phyloP scores from a whole-genome alignment of 306 rosid genomes.

The Mimosa pudica region DNA sequence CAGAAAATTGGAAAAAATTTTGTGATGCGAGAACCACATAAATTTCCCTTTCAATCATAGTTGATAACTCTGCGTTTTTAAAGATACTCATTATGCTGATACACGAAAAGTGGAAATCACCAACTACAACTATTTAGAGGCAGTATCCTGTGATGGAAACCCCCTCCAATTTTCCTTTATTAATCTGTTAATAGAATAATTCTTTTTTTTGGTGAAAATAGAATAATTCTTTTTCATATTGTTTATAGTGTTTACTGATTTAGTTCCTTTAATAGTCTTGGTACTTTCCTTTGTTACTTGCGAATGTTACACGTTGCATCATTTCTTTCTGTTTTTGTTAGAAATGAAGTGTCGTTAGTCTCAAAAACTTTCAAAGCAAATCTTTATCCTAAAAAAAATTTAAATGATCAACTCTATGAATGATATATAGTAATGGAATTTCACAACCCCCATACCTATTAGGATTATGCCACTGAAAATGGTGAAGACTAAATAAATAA shows the following conservation, averaged over 20 bases:
- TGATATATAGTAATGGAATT: background rate
- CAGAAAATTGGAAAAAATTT: background rate
- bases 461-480: background rate
- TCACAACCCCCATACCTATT: background rate
- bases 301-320: background rate
- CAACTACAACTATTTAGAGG: background rate
- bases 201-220: too few relatives aligned
- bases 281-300: background rate
- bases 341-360: background rate
- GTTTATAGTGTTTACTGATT: background rate
- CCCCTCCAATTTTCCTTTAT: background rate
- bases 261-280: background rate
- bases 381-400: background rate
- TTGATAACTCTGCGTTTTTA: background rate
- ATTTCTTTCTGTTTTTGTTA: background rate
- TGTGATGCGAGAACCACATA: background rate
- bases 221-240: background rate
- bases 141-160: background rate
- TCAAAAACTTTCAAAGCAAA: background rate
- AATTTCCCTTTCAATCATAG: background rate
- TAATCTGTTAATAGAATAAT: background rate
- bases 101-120: background rate
- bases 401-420: background rate
- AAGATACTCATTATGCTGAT: background rate
- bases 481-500: background rate